phyloP scores from a whole-genome alignment of 2,329 filamentous ascomycete genomes.

The Coniochaeta sp. region DNA sequence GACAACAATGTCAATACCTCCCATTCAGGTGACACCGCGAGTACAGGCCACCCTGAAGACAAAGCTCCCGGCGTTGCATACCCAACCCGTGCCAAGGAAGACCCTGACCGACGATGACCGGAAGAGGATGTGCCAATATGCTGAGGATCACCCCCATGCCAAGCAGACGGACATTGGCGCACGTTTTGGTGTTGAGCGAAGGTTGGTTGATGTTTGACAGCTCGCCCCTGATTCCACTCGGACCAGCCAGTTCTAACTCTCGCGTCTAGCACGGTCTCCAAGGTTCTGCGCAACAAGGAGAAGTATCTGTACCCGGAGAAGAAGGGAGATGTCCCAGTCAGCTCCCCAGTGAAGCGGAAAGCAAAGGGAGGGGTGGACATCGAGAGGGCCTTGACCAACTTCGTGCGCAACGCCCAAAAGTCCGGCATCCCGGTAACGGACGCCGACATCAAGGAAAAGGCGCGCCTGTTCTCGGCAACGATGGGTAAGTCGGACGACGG shows the following conservation, averaged over 20 bases:
- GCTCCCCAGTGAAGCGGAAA: constrained; percentile 79
- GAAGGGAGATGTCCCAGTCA: constrained; percentile 58
- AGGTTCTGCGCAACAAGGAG: constrained; percentile 89
- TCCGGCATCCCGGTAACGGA: constrained; percentile 69
- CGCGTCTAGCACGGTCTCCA: constrained; percentile 81
- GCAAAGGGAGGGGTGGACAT: constrained; percentile 77
- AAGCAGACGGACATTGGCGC: constrained; percentile 97
- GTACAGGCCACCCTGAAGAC: constrained; percentile 44
- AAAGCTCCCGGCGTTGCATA: constrained; percentile 40
- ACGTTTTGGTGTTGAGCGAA: constrained; percentile 93
- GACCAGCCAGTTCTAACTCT: constrained; percentile 17
- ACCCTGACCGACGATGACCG: constrained; percentile 90
- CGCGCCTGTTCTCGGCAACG: constrained; percentile 69
- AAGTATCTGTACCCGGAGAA: constrained; percentile 78
- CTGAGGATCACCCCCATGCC: constrained; percentile 79
- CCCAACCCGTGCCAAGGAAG: constrained; percentile 64
- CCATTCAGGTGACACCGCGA: constrained; percentile 42
- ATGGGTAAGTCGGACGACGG: constrained; percentile 62
- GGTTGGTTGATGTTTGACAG: constrained; percentile 49
- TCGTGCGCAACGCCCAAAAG: constrained; percentile 74
- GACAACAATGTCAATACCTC: constrained; percentile 24
- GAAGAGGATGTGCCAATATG: constrained; percentile 87
- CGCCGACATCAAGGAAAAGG: constrained; percentile 78
- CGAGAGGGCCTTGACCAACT: constrained; percentile 82
- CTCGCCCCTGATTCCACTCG: background rate